Evolutionary conservation across 805 yeast genomes (phyloP), one percentile per base, ranked within the genome.

Genomic region (Yarrowia bubula): DNA sequence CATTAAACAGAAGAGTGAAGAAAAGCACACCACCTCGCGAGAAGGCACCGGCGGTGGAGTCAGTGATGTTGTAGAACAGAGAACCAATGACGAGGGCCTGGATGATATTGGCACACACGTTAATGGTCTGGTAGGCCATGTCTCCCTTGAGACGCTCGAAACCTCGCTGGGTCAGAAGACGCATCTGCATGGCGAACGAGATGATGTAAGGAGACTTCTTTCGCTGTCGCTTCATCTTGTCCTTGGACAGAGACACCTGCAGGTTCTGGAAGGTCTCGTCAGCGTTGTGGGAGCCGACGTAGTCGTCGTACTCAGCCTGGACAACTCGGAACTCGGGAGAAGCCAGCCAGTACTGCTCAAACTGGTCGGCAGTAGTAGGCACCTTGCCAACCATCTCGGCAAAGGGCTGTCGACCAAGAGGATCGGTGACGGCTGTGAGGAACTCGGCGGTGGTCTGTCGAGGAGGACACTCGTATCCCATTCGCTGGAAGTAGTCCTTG

Each of bases 381-480:
- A 87, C 86, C 65, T 72, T 73, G 44, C 76, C 69, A 66, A 82
- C 86, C 69, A 67, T 78, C 1, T 88, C 90, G 31, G 75, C 71
- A 63, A 75, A 75, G 2, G 83, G 72, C 66, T 70, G 75, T 72
- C 92, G 80, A 61, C 87, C 91, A 6, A 77, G 76, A 8, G 90
- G 89, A 72, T 86, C 88, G 9, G 92, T 86, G 11, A 87, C 79
- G 1, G 90, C 84, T 1, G 90, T 87, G 70, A 87, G 75, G 72
- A 86, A 87, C 71, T 87, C 91, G 13, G 90, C 88, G 14, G 90
- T 84, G 2, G 88, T 81, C 76, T 86, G 89, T 70, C 91, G 80
- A 8, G 82, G 77, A 22, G 88, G 89, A 68, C 87, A 84, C 42
- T 77, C 74, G 70, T 78, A 88, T 18, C 92, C 92, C 88, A 88